A percentile compares a stretch with the other conserved stretches of the same genome.
These are phyloP conservation scores for Domatiomyces globalis DNA, from an alignment of 2,329 filamentous ascomycete genomes.

Conservation along the genomic window DNA sequence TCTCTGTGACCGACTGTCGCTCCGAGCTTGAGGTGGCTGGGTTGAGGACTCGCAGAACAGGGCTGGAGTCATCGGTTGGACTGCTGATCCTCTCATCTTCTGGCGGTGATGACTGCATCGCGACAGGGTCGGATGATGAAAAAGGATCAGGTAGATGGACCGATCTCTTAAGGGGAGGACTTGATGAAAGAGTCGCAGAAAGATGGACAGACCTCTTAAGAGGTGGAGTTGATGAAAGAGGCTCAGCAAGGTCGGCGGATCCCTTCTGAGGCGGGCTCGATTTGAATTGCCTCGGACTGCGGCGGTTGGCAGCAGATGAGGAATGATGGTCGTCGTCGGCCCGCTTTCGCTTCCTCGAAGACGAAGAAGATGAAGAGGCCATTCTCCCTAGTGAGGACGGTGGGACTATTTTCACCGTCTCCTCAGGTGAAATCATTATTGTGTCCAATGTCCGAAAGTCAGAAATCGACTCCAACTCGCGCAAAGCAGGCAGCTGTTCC, in stretches of 20 bases:
- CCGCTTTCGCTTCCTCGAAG: conserved; percentile 16
- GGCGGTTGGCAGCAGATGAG: not conserved
- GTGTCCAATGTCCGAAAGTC: conserved; percentile 26
- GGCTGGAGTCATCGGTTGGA: conserved; percentile 11
- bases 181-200: conserved; percentile 21
- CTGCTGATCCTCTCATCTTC: not conserved
- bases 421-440: conserved; percentile 6
- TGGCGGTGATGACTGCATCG: not conserved
- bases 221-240: conserved; percentile 1
- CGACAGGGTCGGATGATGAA: not conserved
- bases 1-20: conserved; percentile 9
- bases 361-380: conserved; percentile 26
- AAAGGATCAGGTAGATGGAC: conserved; percentile 22
- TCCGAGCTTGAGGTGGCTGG: conserved; percentile 9
- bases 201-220: not conserved
- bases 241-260: conserved; percentile 5
- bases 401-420: not conserved
- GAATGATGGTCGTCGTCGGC: conserved; percentile 3
- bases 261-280: not conserved
- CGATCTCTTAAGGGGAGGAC: conserved; percentile 24
- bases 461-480: not conserved
- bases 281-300: not conserved
- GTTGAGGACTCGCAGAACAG: conserved; percentile 10
- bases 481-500: conserved; percentile 1
- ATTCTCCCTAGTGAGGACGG: conserved; percentile 25